Percentiles rank a stretch among this genome's conserved stretches.
Conservation (phyloP, 345 rosid species). For the Salix suchowensis region DNA sequence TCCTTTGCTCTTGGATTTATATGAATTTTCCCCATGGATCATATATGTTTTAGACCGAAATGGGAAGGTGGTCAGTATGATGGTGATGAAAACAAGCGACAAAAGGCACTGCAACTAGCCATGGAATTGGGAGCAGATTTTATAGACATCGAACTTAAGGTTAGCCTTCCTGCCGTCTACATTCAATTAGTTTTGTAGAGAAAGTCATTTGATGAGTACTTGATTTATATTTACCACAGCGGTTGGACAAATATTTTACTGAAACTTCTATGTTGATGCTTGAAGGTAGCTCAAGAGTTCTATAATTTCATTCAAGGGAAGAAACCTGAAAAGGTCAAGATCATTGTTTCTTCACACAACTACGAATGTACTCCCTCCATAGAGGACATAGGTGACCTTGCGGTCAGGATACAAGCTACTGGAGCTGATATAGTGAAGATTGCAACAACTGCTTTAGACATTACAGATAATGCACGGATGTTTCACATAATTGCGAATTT, state of each 20-base stretch:
- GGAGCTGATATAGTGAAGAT: constrained; percentile 61
- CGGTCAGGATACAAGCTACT: constrained; percentile 52
- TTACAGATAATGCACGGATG: constrained; percentile 43
- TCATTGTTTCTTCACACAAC: constrained; percentile 65
- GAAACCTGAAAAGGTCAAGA: constrained; percentile 42
- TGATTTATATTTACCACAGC: background rate
- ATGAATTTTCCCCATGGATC: constrained; percentile 6
- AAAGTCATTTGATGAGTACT: background rate
- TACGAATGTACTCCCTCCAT: constrained; percentile 45
- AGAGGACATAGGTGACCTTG: constrained; percentile 49
- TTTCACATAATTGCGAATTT: constrained; percentile 50
- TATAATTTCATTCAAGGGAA: constrained; percentile 37
- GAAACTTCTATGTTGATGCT: constrained; percentile 4
- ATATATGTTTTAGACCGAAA: constrained; percentile 36
- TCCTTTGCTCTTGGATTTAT: no score
- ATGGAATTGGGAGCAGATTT: constrained; percentile 55
- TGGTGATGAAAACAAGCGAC: constrained; percentile 46
- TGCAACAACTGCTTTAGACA: constrained; percentile 56
- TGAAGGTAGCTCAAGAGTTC: constrained; percentile 55
- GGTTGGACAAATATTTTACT: background rate
- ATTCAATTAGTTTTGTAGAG: background rate
- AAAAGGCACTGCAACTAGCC: constrained; percentile 41
- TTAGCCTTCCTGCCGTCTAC: constrained; percentile 2
- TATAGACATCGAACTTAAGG: constrained; percentile 59
- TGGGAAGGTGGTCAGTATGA: constrained; percentile 67